These are phyloP conservation scores for Metarhizium album DNA, from an alignment of 2,329 filamentous ascomycete species.

Conservation along the genomic window DNA sequence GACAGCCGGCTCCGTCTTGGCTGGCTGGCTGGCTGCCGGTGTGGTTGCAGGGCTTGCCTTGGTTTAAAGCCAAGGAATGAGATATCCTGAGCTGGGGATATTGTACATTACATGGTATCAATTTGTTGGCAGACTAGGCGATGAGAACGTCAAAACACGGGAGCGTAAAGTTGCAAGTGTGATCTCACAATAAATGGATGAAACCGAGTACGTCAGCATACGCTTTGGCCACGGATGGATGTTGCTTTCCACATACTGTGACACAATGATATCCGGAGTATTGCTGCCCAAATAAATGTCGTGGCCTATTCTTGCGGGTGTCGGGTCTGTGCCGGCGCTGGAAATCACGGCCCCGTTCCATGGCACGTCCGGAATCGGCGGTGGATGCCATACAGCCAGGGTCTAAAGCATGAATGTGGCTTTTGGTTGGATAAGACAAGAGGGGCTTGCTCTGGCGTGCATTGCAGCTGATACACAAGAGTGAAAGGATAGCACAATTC, in stretches of 20 bases:
- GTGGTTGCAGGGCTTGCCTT: constrained; percentile 18
- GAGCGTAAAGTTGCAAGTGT: too few species aligned
- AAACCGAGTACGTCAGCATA: too few species aligned
- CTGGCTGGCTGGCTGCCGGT: constrained; percentile 15
- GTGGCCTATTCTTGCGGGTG: too few species aligned
- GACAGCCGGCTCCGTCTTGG: constrained; percentile 16
- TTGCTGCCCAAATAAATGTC: too few species aligned
- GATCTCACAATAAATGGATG: too few species aligned
- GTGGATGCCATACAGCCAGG: neutral
- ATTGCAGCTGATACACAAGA: neutral
- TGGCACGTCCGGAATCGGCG: neutral
- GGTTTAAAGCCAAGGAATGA: constrained; percentile 10
- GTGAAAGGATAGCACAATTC: neutral
- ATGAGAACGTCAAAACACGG: too few species aligned
- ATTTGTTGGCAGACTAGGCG: neutral
- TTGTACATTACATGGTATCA: neutral
- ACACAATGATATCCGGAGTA: neutral
- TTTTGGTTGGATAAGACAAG: neutral
- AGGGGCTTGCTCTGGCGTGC: neutral
- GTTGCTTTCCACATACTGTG: neutral
- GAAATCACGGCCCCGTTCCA: neutral
- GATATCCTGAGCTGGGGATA: neutral
- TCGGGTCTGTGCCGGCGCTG: neutral
- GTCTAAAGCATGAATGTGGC: neutral
- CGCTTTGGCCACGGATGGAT: too few species aligned